A percentile compares a stretch with the other conserved stretches of the same genome.
Conservation (phyloP, 257 asterid genomes). For the Lithospermum erythrorhizon region DNA sequence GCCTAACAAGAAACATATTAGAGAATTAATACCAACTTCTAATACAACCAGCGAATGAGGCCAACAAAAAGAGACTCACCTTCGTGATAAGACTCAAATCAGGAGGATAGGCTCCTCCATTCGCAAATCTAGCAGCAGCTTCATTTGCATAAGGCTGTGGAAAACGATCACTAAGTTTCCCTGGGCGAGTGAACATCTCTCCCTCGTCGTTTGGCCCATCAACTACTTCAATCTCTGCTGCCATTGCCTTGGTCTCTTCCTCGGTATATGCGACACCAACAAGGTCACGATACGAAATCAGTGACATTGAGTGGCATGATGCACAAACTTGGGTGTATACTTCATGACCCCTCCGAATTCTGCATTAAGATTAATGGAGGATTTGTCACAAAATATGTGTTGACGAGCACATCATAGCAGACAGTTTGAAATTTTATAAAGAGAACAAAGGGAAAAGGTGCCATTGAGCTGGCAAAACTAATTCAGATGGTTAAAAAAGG, state of each 20-base stretch:
- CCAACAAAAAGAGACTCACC: conserved; percentile 20
- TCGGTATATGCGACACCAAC: conserved; percentile 84
- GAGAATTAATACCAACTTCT: neutral
- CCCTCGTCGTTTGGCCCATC: conserved; percentile 87
- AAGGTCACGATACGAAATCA: conserved; percentile 62
- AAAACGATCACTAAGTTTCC: conserved; percentile 68
- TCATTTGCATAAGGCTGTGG: conserved; percentile 73
- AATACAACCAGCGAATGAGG: neutral
- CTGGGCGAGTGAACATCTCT: conserved; percentile 73
- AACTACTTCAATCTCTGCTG: conserved; percentile 74
- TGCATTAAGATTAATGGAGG: conserved; percentile 10
- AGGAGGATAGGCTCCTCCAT: conserved; percentile 87
- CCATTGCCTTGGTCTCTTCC: conserved; percentile 80
- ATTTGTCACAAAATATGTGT: too few species aligned
- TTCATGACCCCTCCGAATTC: conserved; percentile 74
- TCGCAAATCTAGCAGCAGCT: conserved; percentile 75
- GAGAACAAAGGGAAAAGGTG: too few species aligned
- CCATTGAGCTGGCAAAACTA: too few species aligned
- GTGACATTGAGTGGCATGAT: conserved; percentile 78
- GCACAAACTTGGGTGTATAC: conserved; percentile 76
- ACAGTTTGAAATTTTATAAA: too few species aligned
- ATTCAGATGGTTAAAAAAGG: too few species aligned
- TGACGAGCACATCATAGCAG: too few species aligned
- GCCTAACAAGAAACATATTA: conserved; percentile 31
- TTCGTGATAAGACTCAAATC: conserved; percentile 77